Evolutionary conservation across 805 yeast genomes (phyloP), one percentile per base, ranked within the genome.

Genomic region (Lachancea dasiensis): DNA sequence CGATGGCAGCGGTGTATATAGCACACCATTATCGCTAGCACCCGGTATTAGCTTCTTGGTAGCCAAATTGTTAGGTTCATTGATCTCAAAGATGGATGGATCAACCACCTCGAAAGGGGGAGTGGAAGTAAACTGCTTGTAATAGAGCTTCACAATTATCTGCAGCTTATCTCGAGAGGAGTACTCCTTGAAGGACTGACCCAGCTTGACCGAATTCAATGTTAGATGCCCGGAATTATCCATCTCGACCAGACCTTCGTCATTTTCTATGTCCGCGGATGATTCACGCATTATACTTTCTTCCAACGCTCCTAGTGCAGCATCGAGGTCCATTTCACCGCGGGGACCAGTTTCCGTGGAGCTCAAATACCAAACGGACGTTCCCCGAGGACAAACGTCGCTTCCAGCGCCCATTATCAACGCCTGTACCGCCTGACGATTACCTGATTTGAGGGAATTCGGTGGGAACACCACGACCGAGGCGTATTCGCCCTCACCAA

Each of bases 391-490:
- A 48, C 95, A 86, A 48, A 83, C 80, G 13, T 95, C 96, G 1
- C 90, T 69, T 8, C 86, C 92, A 6, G 87, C 78, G 36, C 95
- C 95, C 69, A 86, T 78, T 23, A 92, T 86, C 27, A 90, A 65
- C 4, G 81, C 90, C 61, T 89, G 97, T 26, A 90, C 92, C 6
- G 92, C 85, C 47, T 67, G 71, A 41, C 65, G 67, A 58, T 92
- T 90, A 11, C 77, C 68, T 3, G 70, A 61, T 15, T 80, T 72
- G 39, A 90, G 69, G 1, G 95, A 78, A 13, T 75, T 74, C 13
- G 95, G 89, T 14, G 98, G 97, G 69, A 92, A 90, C 1, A 87
- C 95, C 21, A 90, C 95, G 23, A 89, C 70, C 0, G 96, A 84
- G 0, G 90, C 81, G 31, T 78, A 71, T 65, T 90, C 97, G 34